Conservation (phyloP, 306 rosid genomes). For the Cicer bijugum region DNA sequence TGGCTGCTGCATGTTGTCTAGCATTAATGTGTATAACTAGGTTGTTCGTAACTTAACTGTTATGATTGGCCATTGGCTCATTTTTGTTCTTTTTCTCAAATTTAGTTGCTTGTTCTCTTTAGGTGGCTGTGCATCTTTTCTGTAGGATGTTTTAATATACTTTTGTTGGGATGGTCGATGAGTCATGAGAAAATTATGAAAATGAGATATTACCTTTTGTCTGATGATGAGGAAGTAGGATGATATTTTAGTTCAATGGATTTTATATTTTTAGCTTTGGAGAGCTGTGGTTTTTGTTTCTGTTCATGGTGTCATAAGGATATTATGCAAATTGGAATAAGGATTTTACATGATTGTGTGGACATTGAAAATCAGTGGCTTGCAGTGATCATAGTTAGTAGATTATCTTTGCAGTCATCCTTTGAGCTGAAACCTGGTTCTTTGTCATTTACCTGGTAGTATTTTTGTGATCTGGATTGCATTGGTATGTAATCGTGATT, state of each 20-base stretch:
- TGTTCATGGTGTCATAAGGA: conserved; percentile 1
- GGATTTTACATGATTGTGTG: background rate
- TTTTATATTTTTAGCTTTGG: conserved; percentile 14
- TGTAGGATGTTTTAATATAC: background rate
- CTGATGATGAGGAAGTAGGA: conserved; percentile 1
- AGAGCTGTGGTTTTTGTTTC: conserved; percentile 15
- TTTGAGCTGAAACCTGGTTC: conserved; percentile 23
- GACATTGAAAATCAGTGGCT: background rate
- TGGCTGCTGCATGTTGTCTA: background rate
- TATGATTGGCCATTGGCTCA: background rate
- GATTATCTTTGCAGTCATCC: background rate
- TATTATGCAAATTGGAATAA: conserved; percentile 10
- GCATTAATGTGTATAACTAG: conserved; percentile 15
- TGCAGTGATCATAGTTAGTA: background rate
- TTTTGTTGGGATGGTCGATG: background rate
- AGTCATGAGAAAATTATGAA: background rate
- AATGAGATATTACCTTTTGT: conserved; percentile 10
- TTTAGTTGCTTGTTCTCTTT: conserved; percentile 5
- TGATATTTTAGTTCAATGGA: background rate
- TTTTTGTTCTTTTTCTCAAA: background rate
- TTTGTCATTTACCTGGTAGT: background rate
- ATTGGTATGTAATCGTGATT: conserved; percentile 3
- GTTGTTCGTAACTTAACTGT: conserved; percentile 10
- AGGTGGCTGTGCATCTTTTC: conserved; percentile 6
- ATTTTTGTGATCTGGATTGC: background rate